Conservation (phyloP, 768 basidiomycete genomes). For the Hortiboletus campestris region DNA sequence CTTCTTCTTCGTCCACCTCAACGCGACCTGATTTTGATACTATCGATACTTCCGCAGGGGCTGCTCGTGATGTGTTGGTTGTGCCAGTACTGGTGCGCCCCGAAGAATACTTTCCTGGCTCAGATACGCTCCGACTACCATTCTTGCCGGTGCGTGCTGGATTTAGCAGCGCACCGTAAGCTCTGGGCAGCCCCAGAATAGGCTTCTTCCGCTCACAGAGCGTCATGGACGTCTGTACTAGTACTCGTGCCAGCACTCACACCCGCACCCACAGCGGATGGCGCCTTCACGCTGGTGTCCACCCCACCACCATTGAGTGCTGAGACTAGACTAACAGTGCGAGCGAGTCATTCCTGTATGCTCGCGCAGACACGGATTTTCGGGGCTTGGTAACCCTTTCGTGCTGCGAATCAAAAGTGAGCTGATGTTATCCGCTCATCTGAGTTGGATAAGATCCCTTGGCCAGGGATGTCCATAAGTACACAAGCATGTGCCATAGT, state of each 20-base stretch:
- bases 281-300: constrained; percentile 1
- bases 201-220: constrained; percentile 49
- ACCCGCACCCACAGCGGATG: neutral
- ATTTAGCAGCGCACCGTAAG: neutral
- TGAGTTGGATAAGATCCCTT: neutral
- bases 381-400: constrained; percentile 65
- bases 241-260: neutral
- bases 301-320: neutral
- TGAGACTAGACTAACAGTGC: constrained; percentile 36
- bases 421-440: neutral
- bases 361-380: constrained; percentile 39
- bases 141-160: neutral
- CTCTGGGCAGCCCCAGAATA: neutral
- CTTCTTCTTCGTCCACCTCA: constrained; percentile 35
- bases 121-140: constrained; percentile 2
- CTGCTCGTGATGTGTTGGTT: neutral
- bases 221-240: constrained; percentile 40
- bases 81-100: neutral
- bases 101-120: neutral
- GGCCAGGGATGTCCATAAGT: constrained; percentile 36
- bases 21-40: neutral
- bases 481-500: constrained; percentile 80
- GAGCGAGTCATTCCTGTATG: constrained; percentile 57
- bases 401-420: constrained; percentile 40
- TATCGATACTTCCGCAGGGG: neutral